phyloP scores from a whole-genome alignment of 139 green algal genomes.

The Parachlorella kessleri region DNA sequence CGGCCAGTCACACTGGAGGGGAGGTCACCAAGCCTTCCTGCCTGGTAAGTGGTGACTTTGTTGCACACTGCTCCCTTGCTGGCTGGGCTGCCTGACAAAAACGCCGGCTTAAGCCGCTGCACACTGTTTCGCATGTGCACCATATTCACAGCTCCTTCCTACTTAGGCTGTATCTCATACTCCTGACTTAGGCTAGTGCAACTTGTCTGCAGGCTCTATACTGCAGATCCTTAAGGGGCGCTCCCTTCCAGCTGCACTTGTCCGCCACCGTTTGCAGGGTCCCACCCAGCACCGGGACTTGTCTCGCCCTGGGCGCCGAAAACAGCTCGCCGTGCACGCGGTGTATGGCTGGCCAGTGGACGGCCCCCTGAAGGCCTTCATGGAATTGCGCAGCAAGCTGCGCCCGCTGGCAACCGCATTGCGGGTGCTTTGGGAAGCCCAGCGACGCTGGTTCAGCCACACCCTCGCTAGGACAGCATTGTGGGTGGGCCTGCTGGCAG shows the following conservation, averaged over 20 bases:
- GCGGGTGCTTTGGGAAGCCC: slow-evolving; percentile 4
- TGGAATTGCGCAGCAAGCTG: neutral
- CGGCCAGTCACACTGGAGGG: no score
- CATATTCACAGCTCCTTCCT: neutral
- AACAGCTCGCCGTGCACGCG: neutral
- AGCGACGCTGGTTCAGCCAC: slow-evolving; percentile 11
- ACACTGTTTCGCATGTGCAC: no score
- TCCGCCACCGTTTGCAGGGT: no score
- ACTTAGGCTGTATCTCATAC: neutral
- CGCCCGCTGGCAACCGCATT: neutral
- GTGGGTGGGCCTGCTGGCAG: slow-evolving; percentile 20
- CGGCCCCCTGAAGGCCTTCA: neutral
- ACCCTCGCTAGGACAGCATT: slow-evolving; percentile 16
- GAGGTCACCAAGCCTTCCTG: no score
- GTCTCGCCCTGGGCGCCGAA: neutral
- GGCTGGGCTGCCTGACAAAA: no score
- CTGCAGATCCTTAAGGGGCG: neutral
- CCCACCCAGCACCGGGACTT: neutral
- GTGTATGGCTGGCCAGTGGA: neutral
- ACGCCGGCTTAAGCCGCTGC: no score
- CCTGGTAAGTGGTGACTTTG: no score
- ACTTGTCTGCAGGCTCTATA: neutral
- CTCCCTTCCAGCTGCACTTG: neutral
- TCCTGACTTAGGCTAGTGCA: neutral
- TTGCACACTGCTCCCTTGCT: no score